Percentiles rank a stretch among this genome's conserved stretches.
phyloP scores from a whole-genome alignment of 768 basidiomycete species.

The Auriscalpium microsporum region DNA sequence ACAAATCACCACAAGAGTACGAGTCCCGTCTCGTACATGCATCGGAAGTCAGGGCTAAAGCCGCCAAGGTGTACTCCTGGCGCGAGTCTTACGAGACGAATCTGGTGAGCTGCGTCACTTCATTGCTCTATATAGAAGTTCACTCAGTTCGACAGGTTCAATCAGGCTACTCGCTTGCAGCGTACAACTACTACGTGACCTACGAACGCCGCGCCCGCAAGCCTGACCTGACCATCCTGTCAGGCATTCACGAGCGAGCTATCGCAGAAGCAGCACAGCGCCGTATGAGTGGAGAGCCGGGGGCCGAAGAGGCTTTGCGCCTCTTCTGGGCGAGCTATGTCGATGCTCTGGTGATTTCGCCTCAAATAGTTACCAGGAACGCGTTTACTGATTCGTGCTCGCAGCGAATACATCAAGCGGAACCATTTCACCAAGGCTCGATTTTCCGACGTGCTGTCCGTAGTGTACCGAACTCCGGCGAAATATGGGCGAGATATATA shows the following conservation, averaged over 20 bases:
- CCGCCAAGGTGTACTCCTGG: conserved; percentile 51
- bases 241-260: conserved; percentile 62
- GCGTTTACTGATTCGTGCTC: not conserved
- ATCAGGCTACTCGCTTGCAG: conserved; percentile 39
- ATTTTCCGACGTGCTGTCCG: conserved; percentile 51
- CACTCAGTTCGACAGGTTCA: conserved; percentile 13
- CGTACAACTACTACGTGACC: conserved; percentile 54
- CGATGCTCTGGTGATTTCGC: conserved; percentile 52
- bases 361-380: not conserved
- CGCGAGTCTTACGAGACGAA: conserved; percentile 55
- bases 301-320: conserved; percentile 49
- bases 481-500: conserved; percentile 73
- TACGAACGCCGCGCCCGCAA: conserved; percentile 53
- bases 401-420: conserved; percentile 41
- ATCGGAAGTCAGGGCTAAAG: conserved; percentile 58
- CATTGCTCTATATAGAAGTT: conserved; percentile 18
- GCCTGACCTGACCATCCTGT: conserved; percentile 50
- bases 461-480: conserved; percentile 70
- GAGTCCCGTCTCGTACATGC: conserved; percentile 69
- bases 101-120: conserved; percentile 36
- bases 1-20: conserved; percentile 68
- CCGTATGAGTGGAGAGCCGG: conserved; percentile 43
- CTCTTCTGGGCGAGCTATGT: conserved; percentile 70
- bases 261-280: conserved; percentile 62
- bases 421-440: conserved; percentile 32